phyloP scores from a whole-genome alignment of 1,284 basidiomycete genomes.

The Cutaneotrichosporon sp. region DNA sequence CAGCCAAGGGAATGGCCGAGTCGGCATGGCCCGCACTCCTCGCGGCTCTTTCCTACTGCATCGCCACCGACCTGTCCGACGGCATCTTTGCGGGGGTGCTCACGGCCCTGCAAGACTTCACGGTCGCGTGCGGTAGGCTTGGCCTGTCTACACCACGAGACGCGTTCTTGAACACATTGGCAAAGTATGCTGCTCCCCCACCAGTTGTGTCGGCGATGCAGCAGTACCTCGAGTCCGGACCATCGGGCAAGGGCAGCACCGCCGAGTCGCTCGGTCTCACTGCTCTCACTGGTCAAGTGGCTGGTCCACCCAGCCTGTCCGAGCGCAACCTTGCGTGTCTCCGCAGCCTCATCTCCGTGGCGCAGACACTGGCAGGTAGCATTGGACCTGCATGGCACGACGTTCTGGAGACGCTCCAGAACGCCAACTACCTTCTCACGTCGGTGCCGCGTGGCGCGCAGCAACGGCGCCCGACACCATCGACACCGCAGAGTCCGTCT shows the following conservation, averaged over 20 bases:
- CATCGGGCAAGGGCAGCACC: constrained; percentile 54
- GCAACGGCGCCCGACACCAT: constrained; percentile 7
- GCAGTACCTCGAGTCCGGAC: constrained; percentile 59
- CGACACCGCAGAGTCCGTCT: constrained; percentile 12
- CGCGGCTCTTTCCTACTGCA: constrained; percentile 81
- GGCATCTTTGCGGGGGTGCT: constrained; percentile 68
- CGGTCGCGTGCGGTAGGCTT: constrained; percentile 85
- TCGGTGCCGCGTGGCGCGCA: constrained; percentile 34
- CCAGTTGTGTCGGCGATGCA: constrained; percentile 81
- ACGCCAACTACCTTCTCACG: constrained; percentile 83
- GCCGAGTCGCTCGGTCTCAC: constrained; percentile 68
- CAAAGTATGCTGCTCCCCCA: constrained; percentile 83
- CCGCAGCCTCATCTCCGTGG: constrained; percentile 74
- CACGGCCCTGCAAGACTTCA: constrained; percentile 75
- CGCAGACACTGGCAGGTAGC: constrained; percentile 77
- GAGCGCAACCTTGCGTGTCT: constrained; percentile 88
- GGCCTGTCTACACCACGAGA: constrained; percentile 82
- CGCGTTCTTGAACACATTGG: constrained; percentile 81
- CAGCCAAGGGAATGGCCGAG: constrained; percentile 74
- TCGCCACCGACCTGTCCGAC: constrained; percentile 78
- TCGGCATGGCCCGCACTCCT: constrained; percentile 86
- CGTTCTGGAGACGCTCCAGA: constrained; percentile 84
- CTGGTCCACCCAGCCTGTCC: constrained; percentile 69
- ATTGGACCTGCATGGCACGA: constrained; percentile 87
- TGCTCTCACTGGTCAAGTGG: constrained; percentile 47